Conservation (phyloP, 345 rosid genomes). For the Acer saccharum region DNA sequence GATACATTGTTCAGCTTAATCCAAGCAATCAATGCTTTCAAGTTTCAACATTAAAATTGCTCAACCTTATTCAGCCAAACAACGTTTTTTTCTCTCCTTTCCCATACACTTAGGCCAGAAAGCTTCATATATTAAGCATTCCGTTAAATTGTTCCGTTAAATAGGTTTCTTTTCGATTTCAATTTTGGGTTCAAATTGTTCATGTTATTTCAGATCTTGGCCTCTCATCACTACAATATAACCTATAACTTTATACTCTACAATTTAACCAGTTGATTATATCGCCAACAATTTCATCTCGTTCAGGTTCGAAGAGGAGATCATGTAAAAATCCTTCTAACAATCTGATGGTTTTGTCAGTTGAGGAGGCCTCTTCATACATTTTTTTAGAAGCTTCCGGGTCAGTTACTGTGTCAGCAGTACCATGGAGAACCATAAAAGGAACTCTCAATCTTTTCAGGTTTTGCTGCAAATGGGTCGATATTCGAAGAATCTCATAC, state of each 20-base stretch:
- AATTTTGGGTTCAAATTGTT: neutral
- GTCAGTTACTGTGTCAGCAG: conserved; percentile 78
- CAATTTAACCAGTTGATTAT: conserved; percentile 70
- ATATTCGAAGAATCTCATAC: conserved; percentile 80
- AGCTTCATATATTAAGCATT: conserved; percentile 10
- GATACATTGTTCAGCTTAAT: neutral
- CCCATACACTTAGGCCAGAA: neutral
- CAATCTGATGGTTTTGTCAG: conserved; percentile 68
- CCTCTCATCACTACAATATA: neutral
- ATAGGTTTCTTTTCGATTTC: neutral
- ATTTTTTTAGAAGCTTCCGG: conserved; percentile 70
- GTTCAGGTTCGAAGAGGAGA: conserved; percentile 85
- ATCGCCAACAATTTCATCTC: conserved; percentile 60
- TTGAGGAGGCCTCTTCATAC: conserved; percentile 69
- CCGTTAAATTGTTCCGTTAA: neutral
- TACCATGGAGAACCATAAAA: conserved; percentile 87
- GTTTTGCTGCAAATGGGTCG: conserved; percentile 68
- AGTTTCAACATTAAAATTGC: conserved; percentile 5
- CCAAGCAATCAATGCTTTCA: neutral
- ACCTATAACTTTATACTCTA: conserved; percentile 34
- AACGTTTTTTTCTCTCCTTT: neutral
- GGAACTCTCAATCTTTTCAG: conserved; percentile 63
- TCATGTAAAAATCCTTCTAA: conserved; percentile 83
- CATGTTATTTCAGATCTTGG: neutral
- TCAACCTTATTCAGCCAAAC: conserved; percentile 12